Percentiles rank a stretch among this genome's conserved stretches.
Evolutionary conservation across 2,329 filamentous ascomycete genomes (phyloP).

Genomic region (Chaetomium sp.): DNA sequence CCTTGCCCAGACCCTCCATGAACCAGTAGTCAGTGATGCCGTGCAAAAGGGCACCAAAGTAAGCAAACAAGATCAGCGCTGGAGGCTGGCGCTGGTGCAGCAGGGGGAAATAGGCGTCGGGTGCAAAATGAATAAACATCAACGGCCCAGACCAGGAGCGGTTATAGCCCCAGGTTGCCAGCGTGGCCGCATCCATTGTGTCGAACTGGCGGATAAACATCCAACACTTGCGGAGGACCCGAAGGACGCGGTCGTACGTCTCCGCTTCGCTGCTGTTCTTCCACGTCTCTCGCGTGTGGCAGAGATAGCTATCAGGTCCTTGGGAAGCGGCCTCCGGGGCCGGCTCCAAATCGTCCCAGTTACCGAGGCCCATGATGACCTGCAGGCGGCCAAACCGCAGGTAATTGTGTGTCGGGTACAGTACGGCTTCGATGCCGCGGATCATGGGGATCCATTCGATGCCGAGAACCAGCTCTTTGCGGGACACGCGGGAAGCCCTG

Average conservation of each 20-base stretch:
- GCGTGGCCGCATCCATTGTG: slow-evolving; percentile 3
- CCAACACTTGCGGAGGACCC: slow-evolving; percentile 6
- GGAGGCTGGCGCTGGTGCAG: slow-evolving; percentile 13
- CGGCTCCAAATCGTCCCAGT: slow-evolving; percentile 12
- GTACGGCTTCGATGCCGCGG: slow-evolving; percentile 12
- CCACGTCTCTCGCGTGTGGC: slow-evolving; percentile 10
- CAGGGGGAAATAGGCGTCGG: slow-evolving; percentile 6
- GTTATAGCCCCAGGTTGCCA: slow-evolving; percentile 5
- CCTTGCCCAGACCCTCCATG: slow-evolving; percentile 12
- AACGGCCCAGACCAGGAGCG: slow-evolving; percentile 13
- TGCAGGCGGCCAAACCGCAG: slow-evolving; percentile 9
- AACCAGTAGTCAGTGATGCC: slow-evolving; percentile 6
- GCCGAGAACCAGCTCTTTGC: slow-evolving; percentile 12
- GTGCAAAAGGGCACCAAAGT: slow-evolving; percentile 10
- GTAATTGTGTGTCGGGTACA: slow-evolving; percentile 4
- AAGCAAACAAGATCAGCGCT: slow-evolving; percentile 14
- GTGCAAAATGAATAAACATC: slow-evolving; percentile 13
- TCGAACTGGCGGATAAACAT: slow-evolving; percentile 9
- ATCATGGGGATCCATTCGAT: slow-evolving; percentile 19
- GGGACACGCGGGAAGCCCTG: too few relatives aligned
- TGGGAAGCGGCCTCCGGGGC: neutral
- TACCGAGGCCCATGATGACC: neutral
- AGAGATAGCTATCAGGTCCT: neutral
- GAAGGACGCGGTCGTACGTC: slow-evolving; percentile 7
- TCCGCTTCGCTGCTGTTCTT: slow-evolving; percentile 9